Base-by-base conservation (phyloP, 164 flowering plant species). In the Vitis rupestris region DNA sequence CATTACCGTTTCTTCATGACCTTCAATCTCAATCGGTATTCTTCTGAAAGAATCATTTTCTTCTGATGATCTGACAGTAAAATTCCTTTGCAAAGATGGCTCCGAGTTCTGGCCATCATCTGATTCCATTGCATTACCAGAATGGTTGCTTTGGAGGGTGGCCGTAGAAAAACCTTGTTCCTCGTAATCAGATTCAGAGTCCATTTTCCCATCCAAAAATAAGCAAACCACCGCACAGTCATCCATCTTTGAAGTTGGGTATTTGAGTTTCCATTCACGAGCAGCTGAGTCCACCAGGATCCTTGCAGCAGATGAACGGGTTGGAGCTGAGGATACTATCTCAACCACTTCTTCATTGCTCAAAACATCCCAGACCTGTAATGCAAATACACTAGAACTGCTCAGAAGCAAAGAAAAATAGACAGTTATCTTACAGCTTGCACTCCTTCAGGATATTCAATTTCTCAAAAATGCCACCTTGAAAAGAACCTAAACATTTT, bases 171-270 rank as follows among this genome's bases (percentile, higher is more conserved):
- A 78, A 57, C 84, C 78, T 61, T 83, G 90, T 50, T 90, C 93
- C 0, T 88, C 93, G 61, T 74, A 71, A 56, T 93, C 97, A n/a
- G 97, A 89, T 69, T 90, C 97, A 0, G 85, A 72, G 70, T 90
- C 96, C 90, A 90, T 90, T 69, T 89, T 92, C 37, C 93, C 94
- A 63, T 93, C 89, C 64, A 93, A 68, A 73, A 81, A 93, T 61
- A 91, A 64, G 80, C 98, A 93, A 27, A 93, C 91, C 1, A 90
- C 98, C 6, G 98, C 97, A 78, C 98, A 93, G 60, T 93, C 98
- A 73, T 93, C 98, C 91, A 93, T 93, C 77, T 91, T 93, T 12
- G 98, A 91, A 61, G 97, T 90, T 10, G 98, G 98, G 75, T 91
- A 91, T 70, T 91, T 91, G 29, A 82, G 77, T 80, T 88, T 91